These are phyloP conservation scores for Cyberlindnera suaveolens DNA, from an alignment of 805 yeast species.

Conservation along the genomic window DNA sequence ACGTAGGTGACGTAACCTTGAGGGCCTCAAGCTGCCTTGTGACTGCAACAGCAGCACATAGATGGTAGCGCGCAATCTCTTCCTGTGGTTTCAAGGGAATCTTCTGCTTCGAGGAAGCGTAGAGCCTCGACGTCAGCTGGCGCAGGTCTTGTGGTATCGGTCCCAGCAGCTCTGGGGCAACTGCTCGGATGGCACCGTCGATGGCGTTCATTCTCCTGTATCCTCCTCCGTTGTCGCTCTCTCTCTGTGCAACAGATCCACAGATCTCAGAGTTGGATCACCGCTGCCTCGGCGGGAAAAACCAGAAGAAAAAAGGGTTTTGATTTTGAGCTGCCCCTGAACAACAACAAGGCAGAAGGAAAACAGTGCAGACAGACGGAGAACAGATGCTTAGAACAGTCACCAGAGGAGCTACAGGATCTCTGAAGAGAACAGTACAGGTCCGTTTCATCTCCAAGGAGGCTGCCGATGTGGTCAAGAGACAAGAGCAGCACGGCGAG, in stretches of 20 bases:
- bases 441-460: background rate
- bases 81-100: conserved; percentile 44
- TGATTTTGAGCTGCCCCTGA: too few relatives aligned
- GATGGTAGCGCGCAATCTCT: conserved; percentile 61
- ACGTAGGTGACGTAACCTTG: conserved; percentile 42
- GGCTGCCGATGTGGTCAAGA: conserved; percentile 8
- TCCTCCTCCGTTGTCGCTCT: too few relatives aligned
- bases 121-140: conserved; percentile 25
- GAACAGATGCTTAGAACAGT: background rate
- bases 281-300: too few relatives aligned
- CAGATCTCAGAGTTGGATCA: too few relatives aligned
- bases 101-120: conserved; percentile 44
- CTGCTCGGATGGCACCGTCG: conserved; percentile 37
- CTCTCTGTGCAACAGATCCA: too few relatives aligned
- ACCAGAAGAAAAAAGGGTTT: too few relatives aligned
- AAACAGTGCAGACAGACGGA: too few relatives aligned
- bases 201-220: conserved; percentile 6
- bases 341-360: too few relatives aligned
- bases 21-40: conserved; percentile 39
- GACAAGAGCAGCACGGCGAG: conserved; percentile 23
- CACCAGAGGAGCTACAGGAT: background rate
- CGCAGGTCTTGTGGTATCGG: conserved; percentile 38
- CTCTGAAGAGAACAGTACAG: background rate
- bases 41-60: conserved; percentile 59
- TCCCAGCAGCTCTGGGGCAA: conserved; percentile 41